Evolutionary conservation across 2,329 filamentous ascomycete genomes (phyloP), one percentile per base, ranked within the genome.

Genomic region (Paraphaeosphaeria sporulosa): DNA sequence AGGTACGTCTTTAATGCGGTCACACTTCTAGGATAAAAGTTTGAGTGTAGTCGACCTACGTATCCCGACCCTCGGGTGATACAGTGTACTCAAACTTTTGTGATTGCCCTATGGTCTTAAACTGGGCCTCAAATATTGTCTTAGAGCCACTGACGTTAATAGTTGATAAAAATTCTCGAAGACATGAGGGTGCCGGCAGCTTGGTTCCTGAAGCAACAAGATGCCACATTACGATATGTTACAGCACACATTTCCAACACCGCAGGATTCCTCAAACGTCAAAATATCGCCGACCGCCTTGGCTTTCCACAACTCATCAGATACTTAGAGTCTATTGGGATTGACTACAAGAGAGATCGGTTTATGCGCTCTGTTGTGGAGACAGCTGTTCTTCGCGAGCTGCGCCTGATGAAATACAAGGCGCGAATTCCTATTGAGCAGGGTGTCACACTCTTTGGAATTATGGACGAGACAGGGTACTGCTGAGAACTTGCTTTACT

Each of bases 101-200:
- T n/a, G n/a, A n/a, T n/a, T n/a, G n/a, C n/a, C n/a, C n/a, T n/a
- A n/a, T n/a, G 6, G 25, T 6, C 30, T 32, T 9, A 9, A 8
- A 32, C 10, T 32, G 30, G 30, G 5, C 30, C 2, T 4, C 30
- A 8, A 32, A 32, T 30, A 32, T 32, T 32, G 2, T 32, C 5
- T 12, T 32, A 4, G 30, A 32, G 30, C 10, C 30, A 12, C 30
- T 32, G 10, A 32, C 10, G 3, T 30, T 12, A 19, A 25, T 90
- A 91, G 65, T 80, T 93, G 61, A 92, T 95, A 77, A 94, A 95
- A 72, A 92, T 95, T 8, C 75, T 95, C 1, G 92, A 95, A 70
- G 92, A 95, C 66, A 87, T 94, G 76, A 83, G 85, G 0, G 86
- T 90, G 0, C 70, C 80, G 0, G 71, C 79, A 1, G 56, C 76